These are phyloP conservation scores for Pseudognaphalium luteoalbum DNA, from an alignment of 129 eudicot genomes.

Conservation along the genomic window DNA sequence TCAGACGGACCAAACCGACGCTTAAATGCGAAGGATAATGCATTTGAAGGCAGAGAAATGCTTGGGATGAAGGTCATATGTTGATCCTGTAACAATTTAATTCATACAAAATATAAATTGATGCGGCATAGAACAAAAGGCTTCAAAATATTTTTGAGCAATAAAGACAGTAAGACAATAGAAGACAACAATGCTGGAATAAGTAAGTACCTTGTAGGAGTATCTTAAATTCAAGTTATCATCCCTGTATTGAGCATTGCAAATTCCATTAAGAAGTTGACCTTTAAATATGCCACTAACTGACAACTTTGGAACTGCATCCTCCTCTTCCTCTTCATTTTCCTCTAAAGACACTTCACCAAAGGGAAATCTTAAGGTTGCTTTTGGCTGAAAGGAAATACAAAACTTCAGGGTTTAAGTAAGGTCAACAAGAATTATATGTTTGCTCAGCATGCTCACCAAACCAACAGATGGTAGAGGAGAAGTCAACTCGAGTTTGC, in stretches of 20 bases:
- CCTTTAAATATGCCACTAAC: conserved; percentile 64
- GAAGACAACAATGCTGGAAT: not conserved
- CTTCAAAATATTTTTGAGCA: not conserved
- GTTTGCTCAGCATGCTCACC: conserved; percentile 49
- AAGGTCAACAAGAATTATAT: not conserved
- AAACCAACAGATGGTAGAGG: conserved; percentile 64
- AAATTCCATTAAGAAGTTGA: conserved; percentile 61
- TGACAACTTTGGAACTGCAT: conserved; percentile 47
- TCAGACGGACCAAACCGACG: conserved; percentile 70
- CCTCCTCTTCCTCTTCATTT: conserved; percentile 61
- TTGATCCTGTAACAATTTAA: conserved; percentile 65
- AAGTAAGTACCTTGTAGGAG: conserved; percentile 60
- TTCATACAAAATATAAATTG: conserved; percentile 7
- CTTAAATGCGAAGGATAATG: conserved; percentile 69
- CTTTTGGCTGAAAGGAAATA: conserved; percentile 57
- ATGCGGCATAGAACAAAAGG: conserved; percentile 3
- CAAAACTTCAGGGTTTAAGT: not conserved
- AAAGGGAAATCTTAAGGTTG: conserved; percentile 64
- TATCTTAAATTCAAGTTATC: conserved; percentile 70
- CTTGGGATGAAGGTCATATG: conserved; percentile 69
- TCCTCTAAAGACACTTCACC: conserved; percentile 93
- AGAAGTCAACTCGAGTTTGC: conserved; percentile 66
- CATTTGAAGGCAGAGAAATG: conserved; percentile 85
- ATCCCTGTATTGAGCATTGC: conserved; percentile 71
- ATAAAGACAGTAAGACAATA: not conserved